These are phyloP conservation scores for Malassezia japonica DNA, from an alignment of 1,284 basidiomycete genomes.

Conservation along the genomic window DNA sequence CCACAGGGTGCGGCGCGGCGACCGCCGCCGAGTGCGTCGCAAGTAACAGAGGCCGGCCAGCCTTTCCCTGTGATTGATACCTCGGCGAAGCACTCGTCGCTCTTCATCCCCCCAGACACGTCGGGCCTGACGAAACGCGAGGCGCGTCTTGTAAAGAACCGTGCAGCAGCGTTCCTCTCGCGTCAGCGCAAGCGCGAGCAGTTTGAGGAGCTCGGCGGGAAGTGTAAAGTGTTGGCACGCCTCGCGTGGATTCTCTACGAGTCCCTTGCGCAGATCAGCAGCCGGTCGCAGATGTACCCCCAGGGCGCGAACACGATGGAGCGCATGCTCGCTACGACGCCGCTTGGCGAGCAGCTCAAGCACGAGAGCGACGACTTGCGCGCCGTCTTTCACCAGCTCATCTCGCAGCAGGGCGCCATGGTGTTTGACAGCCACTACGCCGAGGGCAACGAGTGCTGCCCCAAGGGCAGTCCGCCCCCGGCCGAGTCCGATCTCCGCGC, in stretches of 20 bases:
- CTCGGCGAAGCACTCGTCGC: conserved; percentile 44
- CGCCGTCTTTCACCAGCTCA: conserved; percentile 11
- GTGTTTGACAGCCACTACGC: neutral
- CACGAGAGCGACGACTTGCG: conserved; percentile 13
- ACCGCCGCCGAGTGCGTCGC: conserved; percentile 39
- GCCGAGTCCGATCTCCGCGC: neutral
- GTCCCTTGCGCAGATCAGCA: neutral
- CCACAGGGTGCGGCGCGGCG: conserved; percentile 16
- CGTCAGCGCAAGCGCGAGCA: conserved; percentile 82
- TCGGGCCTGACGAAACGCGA: conserved; percentile 77
- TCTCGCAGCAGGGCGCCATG: conserved; percentile 9
- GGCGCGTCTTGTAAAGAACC: conserved; percentile 79
- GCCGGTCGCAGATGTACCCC: neutral
- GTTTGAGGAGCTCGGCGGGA: conserved; percentile 80
- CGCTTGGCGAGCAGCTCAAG: conserved; percentile 1
- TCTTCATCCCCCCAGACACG: conserved; percentile 73
- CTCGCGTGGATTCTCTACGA: conserved; percentile 41
- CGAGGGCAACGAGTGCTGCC: neutral
- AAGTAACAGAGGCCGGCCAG: conserved; percentile 41
- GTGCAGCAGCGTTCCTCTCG: conserved; percentile 78
- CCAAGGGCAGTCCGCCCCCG: neutral
- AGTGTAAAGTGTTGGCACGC: conserved; percentile 49
- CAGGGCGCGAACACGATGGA: neutral
- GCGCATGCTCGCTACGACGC: neutral
- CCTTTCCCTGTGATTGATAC: conserved; percentile 48